Evolutionary conservation across 352 stramenopile species (phyloP).

Genomic region (Nothophytophthora sp.): DNA sequence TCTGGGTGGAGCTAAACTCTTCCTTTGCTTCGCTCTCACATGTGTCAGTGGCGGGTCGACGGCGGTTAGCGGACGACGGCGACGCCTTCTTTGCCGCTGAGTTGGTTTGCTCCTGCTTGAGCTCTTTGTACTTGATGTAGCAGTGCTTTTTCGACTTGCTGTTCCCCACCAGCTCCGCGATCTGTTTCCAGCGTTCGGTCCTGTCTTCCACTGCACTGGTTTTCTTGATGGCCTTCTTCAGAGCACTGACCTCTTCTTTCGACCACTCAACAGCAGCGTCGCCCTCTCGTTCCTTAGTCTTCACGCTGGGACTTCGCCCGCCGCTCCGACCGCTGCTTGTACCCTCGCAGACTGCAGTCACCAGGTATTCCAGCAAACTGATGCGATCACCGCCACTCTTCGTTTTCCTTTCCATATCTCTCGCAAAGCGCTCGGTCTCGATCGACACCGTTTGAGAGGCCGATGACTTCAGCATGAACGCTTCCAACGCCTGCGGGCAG

Average conservation of each 20-base stretch:
- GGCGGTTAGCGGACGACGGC: constrained; percentile 4
- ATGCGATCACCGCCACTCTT: constrained; percentile 4
- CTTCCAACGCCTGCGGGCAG: constrained; percentile 54
- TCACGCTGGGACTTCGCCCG: constrained; percentile 4
- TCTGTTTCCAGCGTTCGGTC: constrained; percentile 74
- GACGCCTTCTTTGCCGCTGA: constrained; percentile 29
- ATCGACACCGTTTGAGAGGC: constrained; percentile 15
- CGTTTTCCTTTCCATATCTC: constrained; percentile 58
- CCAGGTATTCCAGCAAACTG: constrained; percentile 54
- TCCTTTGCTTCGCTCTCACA: not conserved
- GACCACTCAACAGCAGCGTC: constrained; percentile 38
- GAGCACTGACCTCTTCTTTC: constrained; percentile 49
- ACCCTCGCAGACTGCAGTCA: too few relatives aligned
- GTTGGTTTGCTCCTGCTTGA: constrained; percentile 64
- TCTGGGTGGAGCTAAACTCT: too few relatives aligned
- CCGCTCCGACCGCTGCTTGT: constrained; percentile 13
- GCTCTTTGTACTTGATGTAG: constrained; percentile 86
- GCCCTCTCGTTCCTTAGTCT: constrained; percentile 19
- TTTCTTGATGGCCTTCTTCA: constrained; percentile 81
- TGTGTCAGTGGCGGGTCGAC: constrained; percentile 11
- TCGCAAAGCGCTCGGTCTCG: constrained; percentile 55
- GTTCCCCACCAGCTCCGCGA: constrained; percentile 56
- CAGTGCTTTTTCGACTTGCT: constrained; percentile 79
- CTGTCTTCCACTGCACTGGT: constrained; percentile 63
- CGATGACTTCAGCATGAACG: constrained; percentile 41